Conservation (phyloP, 23 red algal genomes). For the Gracilaria caudata region DNA sequence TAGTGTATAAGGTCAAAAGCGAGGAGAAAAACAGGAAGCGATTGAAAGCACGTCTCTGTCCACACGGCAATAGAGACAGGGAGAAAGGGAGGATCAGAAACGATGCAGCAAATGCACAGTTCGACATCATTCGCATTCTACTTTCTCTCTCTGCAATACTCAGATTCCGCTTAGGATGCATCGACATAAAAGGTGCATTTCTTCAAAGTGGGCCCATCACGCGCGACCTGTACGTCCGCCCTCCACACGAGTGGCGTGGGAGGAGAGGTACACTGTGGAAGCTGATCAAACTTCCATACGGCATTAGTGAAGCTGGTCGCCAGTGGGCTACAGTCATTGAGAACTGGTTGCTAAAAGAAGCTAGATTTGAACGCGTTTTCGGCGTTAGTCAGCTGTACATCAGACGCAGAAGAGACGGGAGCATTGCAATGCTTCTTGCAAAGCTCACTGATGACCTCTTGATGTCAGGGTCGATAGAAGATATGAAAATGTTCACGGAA, state of each 20-base stretch:
- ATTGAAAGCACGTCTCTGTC: conserved; percentile 9
- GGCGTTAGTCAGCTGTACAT: not conserved
- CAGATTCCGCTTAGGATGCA: not conserved
- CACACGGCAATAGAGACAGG: conserved; percentile 3
- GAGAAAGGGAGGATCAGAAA: conserved; percentile 6
- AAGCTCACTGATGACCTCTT: conserved; percentile 31
- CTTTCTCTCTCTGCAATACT: not conserved
- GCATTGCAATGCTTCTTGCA: not conserved
- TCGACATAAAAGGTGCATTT: conserved; percentile 6
- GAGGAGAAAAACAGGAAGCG: conserved; percentile 3
- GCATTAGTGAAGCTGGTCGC: conserved; percentile 17
- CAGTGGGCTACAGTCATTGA: conserved; percentile 15
- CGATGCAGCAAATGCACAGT: not conserved
- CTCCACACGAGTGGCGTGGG: not conserved
- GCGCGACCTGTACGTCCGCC: conserved; percentile 22
- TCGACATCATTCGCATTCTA: conserved; percentile 5
- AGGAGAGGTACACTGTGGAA: conserved; percentile 5
- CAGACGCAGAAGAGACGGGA: not conserved
- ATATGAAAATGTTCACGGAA: not conserved
- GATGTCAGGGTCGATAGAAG: not conserved
- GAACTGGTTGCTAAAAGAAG: not conserved
- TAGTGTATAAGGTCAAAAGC: conserved; percentile 33
- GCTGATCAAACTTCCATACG: conserved; percentile 31
- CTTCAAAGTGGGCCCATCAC: conserved; percentile 26
- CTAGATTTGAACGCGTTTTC: not conserved